phyloP scores from a whole-genome alignment of 495 filamentous ascomycete species.

The Aspergillus cristatus region DNA sequence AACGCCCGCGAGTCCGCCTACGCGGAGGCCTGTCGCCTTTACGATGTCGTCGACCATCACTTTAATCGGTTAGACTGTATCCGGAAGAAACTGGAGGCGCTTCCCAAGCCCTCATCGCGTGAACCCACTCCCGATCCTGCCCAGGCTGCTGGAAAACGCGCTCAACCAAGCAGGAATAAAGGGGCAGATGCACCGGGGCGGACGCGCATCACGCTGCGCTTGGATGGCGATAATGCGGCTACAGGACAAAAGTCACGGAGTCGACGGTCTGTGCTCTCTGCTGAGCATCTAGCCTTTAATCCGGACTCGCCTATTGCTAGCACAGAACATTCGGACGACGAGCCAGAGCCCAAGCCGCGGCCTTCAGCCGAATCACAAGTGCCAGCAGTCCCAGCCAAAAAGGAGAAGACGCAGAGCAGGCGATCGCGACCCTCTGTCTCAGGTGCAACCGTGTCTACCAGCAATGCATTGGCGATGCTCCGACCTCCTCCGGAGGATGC shows the following conservation, averaged over 20 bases:
- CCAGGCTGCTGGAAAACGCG: slow-evolving; percentile 42
- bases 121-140: slow-evolving; percentile 52
- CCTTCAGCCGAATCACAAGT: slow-evolving; percentile 1
- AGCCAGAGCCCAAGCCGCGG: slow-evolving; percentile 16
- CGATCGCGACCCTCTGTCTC: slow-evolving; percentile 33
- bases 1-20: slow-evolving; percentile 67
- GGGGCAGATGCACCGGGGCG: slow-evolving; percentile 24
- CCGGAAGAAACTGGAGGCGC: slow-evolving; percentile 67
- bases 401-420: slow-evolving; percentile 41
- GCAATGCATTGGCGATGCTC: slow-evolving; percentile 65
- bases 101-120: slow-evolving; percentile 61
- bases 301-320: slow-evolving; percentile 38
- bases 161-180: slow-evolving; percentile 32
- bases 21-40: slow-evolving; percentile 74
- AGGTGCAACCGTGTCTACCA: slow-evolving; percentile 54
- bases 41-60: slow-evolving; percentile 71
- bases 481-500: slow-evolving; percentile 73
- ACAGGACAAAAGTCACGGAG: slow-evolving; percentile 26
- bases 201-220: slow-evolving; percentile 54
- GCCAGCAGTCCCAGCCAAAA: slow-evolving; percentile 3
- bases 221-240: slow-evolving; percentile 37
- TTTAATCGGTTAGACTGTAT: slow-evolving; percentile 68
- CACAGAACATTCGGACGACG: slow-evolving; percentile 38
- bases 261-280: slow-evolving; percentile 30
- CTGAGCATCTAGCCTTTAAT: slow-evolving; percentile 26